Evolutionary conservation across 73 alveolate genomes (phyloP).

Genomic region (Paramecium sonneborni): DNA sequence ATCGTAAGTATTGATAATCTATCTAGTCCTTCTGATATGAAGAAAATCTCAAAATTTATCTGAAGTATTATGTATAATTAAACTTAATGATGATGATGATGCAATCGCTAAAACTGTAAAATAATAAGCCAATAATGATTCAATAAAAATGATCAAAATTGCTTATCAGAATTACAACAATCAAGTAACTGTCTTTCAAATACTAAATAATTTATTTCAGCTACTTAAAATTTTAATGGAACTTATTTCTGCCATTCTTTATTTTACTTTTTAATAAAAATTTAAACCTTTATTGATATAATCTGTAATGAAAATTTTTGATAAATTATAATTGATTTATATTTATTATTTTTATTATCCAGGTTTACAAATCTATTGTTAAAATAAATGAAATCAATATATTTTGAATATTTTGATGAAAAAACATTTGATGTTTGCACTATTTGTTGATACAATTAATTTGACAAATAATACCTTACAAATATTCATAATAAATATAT

Average conservation of each 20-base stretch:
- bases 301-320: background rate
- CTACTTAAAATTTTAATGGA: slow-evolving; percentile 13
- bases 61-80: slow-evolving; percentile 66
- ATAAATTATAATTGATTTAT: background rate
- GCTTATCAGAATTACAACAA: background rate
- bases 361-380: background rate
- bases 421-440: slow-evolving; percentile 54
- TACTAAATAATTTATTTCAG: background rate
- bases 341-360: background rate
- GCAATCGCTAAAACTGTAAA: slow-evolving; percentile 93
- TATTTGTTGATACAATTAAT: slow-evolving; percentile 46
- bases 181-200: background rate
- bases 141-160: slow-evolving; percentile 37
- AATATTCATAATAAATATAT: slow-evolving; percentile 66
- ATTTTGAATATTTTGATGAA: background rate
- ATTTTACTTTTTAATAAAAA: background rate
- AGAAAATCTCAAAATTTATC: background rate
- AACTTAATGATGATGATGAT: slow-evolving; percentile 91
- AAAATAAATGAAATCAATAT: background rate
- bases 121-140: slow-evolving; percentile 84
- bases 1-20: background rate
- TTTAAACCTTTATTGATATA: background rate
- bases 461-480: slow-evolving; percentile 1
- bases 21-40: background rate
- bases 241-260: background rate